Conservation (phyloP, 495 filamentous ascomycete species). For the Daldinia concentrica region DNA sequence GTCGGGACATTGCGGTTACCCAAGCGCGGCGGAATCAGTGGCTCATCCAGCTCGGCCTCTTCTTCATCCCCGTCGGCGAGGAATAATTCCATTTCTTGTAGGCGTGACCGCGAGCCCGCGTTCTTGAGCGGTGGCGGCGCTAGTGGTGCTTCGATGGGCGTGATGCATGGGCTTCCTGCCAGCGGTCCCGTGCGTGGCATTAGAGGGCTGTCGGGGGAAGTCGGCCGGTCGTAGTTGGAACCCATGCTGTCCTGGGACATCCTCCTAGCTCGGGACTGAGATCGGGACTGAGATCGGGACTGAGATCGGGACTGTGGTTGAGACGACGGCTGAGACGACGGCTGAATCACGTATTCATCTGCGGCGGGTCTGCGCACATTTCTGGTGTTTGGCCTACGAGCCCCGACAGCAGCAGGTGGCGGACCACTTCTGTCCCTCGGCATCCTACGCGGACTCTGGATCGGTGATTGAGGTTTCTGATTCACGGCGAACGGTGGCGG, state of each 20-base stretch:
- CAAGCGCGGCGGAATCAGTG: conserved; percentile 3
- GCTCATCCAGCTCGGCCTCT: background rate
- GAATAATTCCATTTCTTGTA: conserved; percentile 11
- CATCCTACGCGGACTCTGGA: conserved; percentile 16
- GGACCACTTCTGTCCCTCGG: conserved; percentile 23
- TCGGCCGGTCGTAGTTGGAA: conserved; percentile 31
- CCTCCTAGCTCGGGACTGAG: conserved; percentile 1
- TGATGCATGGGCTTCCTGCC: conserved; percentile 38
- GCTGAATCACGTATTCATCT: conserved; percentile 32
- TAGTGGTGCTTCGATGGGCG: conserved; percentile 25
- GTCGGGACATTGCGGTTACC: conserved; percentile 38
- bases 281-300: conserved; percentile 5
- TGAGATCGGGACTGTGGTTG: background rate
- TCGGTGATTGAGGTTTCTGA: conserved; percentile 31
- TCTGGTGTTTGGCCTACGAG: conserved; percentile 23
- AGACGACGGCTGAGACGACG: conserved; percentile 4
- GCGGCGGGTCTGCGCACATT: conserved; percentile 28
- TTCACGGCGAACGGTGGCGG: conserved; percentile 30
- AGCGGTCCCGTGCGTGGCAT: conserved; percentile 43
- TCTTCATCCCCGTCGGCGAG: conserved; percentile 39
- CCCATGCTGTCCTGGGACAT: conserved; percentile 31
- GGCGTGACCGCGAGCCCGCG: background rate
- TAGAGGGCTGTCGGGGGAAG: conserved; percentile 44
- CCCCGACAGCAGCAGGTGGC: conserved; percentile 30
- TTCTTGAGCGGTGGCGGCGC: conserved; percentile 28